Evolutionary conservation across 1,139 yeast species (phyloP), one percentile per base, ranked within the genome.

Genomic region (Candida tropicalis): DNA sequence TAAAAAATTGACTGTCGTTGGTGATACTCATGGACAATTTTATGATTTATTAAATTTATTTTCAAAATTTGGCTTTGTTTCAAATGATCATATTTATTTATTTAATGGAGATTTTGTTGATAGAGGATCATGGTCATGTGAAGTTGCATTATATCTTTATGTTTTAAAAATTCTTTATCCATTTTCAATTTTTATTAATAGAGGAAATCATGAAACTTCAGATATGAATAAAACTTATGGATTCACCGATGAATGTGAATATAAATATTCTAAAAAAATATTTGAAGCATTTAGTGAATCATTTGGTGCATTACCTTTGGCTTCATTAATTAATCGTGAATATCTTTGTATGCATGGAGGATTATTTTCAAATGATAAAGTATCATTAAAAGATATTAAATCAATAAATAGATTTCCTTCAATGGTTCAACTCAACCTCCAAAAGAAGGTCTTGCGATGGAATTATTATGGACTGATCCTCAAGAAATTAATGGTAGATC

Each of bases 81-180:
- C 84, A 2, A 63, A 73, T 1, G 72, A 74, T n/a, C 97, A 91
- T 63, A 75, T 82, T 13, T 93, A 87, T 60, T 68, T 93, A 44
- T 91, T 93, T 70, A 93, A 93, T 59, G 99, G 99, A 39, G 99
- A 95, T 66, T 93, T 93, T 66, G 99, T 93, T 4, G 99, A 93
- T 60, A 77, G 99, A 59, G 99, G 99, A 2, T 87, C 96, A 6
- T 93, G 99, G 98, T 89, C 97, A 4, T 87, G 96, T 60, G 99
- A 93, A 62, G 95, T 93, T 42, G 97, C 97, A 1, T 70, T 95
- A 40, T 73, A 87, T 39, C 75, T 89, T 41, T 91, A 88, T 62
- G 78, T 85, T 11, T 77, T 88, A 64, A 93, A 93, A 68, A 73
- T 90, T 34, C 65, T 87, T 35, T 86, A 76, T 58, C 99, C 99